These are phyloP conservation scores for Podila verticillata DNA, from an alignment of 192 early-diverging fungal species.

Conservation along the genomic window DNA sequence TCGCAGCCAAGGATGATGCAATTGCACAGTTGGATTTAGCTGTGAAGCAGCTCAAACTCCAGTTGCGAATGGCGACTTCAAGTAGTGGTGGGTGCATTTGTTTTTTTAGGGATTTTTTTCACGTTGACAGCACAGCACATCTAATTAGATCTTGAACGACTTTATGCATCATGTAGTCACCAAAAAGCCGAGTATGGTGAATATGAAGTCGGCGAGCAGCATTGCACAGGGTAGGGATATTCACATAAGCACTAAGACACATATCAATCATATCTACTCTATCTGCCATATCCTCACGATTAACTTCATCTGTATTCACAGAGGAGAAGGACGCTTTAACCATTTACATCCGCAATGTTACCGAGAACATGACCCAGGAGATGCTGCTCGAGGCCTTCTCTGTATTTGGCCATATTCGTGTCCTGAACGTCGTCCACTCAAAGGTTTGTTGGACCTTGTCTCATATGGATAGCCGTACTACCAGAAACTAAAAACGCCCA, in stretches of 20 bases:
- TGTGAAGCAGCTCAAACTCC: constrained; percentile 27
- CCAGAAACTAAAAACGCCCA: not conserved
- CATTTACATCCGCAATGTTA: constrained; percentile 53
- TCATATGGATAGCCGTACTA: not conserved
- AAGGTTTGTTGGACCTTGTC: constrained; percentile 12
- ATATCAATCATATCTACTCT: too few relatives aligned
- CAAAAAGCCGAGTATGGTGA: constrained; percentile 29
- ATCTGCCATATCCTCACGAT: not conserved
- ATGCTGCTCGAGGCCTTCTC: constrained; percentile 52
- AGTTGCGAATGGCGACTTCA: constrained; percentile 8
- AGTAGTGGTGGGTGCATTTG: too few relatives aligned
- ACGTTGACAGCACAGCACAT: too few relatives aligned
- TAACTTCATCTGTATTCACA: not conserved
- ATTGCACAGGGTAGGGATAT: constrained; percentile 23
- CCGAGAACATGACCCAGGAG: constrained; percentile 37
- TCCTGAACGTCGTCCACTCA: constrained; percentile 27
- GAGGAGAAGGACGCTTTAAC: constrained; percentile 41
- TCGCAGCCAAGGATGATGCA: constrained; percentile 36
- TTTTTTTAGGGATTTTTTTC: too few relatives aligned
- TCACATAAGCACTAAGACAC: not conserved
- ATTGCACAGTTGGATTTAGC: constrained; percentile 30
- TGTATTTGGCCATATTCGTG: constrained; percentile 46
- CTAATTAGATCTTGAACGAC: too few relatives aligned
- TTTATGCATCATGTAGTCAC: not conserved
- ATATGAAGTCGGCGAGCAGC: constrained; percentile 35